phyloP scores from a whole-genome alignment of 768 basidiomycete genomes.

The Psilocybe cubensis region DNA sequence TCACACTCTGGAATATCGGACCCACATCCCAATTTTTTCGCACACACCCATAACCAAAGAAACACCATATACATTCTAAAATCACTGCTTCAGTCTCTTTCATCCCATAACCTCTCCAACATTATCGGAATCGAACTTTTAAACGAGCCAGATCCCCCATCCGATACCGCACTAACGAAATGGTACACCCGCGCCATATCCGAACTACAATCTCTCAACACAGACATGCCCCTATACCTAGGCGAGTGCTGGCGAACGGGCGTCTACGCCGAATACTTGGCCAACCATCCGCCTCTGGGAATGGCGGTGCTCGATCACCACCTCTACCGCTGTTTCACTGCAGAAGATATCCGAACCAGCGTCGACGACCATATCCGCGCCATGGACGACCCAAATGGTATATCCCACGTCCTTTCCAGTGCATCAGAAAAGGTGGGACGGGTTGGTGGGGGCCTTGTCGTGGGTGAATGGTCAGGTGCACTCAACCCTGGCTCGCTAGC shows the following conservation, averaged over 20 bases:
- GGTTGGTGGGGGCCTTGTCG: constrained; percentile 49
- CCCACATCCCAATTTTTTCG: constrained; percentile 50
- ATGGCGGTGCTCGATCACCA: constrained; percentile 79
- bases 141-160: constrained; percentile 59
- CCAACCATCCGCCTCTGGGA: constrained; percentile 24
- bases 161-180: constrained; percentile 51
- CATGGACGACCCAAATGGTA: constrained; percentile 45
- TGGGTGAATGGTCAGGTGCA: constrained; percentile 83
- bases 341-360: constrained; percentile 53
- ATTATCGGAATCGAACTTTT: constrained; percentile 63
- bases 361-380: constrained; percentile 57
- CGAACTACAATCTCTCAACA: constrained; percentile 52
- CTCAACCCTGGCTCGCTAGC: constrained; percentile 65
- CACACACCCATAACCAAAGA: constrained; percentile 41
- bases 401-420: constrained; percentile 40
- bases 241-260: constrained; percentile 78
- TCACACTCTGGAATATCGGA: constrained; percentile 67
- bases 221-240: constrained; percentile 69
- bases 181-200: constrained; percentile 69
- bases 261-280: constrained; percentile 61
- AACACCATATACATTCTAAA: constrained; percentile 54
- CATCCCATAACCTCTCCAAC: constrained; percentile 45
- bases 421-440: constrained; percentile 36
- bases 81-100: constrained; percentile 38
- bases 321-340: constrained; percentile 81